These are phyloP conservation scores for Mycena epipterygia DNA, from an alignment of 768 basidiomycete species.

Conservation along the genomic window DNA sequence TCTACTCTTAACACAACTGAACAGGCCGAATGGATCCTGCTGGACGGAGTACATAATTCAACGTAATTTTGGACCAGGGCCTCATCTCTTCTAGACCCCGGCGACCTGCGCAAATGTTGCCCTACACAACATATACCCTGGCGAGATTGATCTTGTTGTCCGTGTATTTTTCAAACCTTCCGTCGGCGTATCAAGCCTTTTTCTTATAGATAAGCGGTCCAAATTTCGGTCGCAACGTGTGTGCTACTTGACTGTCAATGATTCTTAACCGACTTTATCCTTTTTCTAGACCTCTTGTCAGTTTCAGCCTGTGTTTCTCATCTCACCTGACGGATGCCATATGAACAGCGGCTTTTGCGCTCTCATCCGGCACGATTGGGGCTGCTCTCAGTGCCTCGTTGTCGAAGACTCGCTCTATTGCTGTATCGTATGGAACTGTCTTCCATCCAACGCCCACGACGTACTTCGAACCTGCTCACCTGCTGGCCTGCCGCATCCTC, in stretches of 20 bases:
- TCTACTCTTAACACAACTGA: conserved; percentile 29
- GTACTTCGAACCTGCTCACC: conserved; percentile 80
- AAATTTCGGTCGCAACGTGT: conserved; percentile 81
- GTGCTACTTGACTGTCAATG: neutral
- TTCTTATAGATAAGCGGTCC: conserved; percentile 81
- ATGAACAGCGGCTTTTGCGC: conserved; percentile 79
- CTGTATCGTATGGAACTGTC: conserved; percentile 90
- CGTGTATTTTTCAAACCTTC: conserved; percentile 41
- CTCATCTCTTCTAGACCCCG: conserved; percentile 71
- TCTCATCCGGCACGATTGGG: conserved; percentile 94
- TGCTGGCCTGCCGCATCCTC: conserved; percentile 76
- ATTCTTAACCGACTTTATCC: neutral
- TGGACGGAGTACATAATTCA: conserved; percentile 76
- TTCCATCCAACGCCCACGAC: conserved; percentile 72
- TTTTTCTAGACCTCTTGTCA: conserved; percentile 68
- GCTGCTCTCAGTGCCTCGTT: conserved; percentile 88
- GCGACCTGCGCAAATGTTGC: conserved; percentile 94
- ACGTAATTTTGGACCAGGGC: conserved; percentile 11
- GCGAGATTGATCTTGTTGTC: conserved; percentile 91
- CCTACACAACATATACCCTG: conserved; percentile 89
- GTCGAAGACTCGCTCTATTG: conserved; percentile 81
- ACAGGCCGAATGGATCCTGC: conserved; percentile 88
- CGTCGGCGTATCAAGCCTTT: conserved; percentile 1
- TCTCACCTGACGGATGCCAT: conserved; percentile 4
- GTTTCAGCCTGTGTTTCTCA: conserved; percentile 36